Evolutionary conservation across 164 flowering plant species (phyloP), one percentile per base, ranked within the genome.

Genomic region (Umbilicus rupestris): DNA sequence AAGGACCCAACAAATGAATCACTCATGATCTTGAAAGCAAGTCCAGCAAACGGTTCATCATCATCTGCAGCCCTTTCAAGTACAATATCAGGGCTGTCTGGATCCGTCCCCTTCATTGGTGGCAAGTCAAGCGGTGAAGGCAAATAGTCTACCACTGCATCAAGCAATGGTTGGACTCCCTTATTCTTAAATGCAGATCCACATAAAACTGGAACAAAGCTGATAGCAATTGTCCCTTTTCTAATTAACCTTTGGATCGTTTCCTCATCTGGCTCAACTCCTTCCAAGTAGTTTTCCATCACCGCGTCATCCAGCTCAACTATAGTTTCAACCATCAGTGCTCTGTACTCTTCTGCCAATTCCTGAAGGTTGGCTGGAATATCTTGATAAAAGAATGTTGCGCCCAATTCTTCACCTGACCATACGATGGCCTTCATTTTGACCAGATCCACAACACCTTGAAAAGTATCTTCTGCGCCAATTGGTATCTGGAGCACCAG

Each of bases 401-500:
- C 97, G 73, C 96, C 99, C 72, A 89, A 75, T 72, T 94, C 96
- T 81, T 94, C 99, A 46, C 97, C 99, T 24, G 96, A 85, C 97
- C 99, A 94, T 46, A 89, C 24, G 0, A 91, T 64, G 42, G 99
- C 96, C 75, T 87, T 81, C 96, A 94, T 89, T 73, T 52, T 85
- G 66, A 94, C 85, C 70, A 94, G 88, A 83, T 91, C 99, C 68
- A 94, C 55, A 65, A 94, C 81, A 44, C 99, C 97, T 76, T 73
- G 55, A 71, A 94, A 94, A 63, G 20, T 84, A 73, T 91, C 96
- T 79, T 94, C 96, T 22, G 96, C 80, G 59, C 99, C 97, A 70
- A 91, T 63, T 39, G 96, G 97, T 49, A 94, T n/a, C 69, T 94
- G 99, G 71, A 91, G 62, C 5, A 91, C 99, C 60, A 87, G 83